Evolutionary conservation across 768 basidiomycete species (phyloP).

Genomic region (Russula abietina): DNA sequence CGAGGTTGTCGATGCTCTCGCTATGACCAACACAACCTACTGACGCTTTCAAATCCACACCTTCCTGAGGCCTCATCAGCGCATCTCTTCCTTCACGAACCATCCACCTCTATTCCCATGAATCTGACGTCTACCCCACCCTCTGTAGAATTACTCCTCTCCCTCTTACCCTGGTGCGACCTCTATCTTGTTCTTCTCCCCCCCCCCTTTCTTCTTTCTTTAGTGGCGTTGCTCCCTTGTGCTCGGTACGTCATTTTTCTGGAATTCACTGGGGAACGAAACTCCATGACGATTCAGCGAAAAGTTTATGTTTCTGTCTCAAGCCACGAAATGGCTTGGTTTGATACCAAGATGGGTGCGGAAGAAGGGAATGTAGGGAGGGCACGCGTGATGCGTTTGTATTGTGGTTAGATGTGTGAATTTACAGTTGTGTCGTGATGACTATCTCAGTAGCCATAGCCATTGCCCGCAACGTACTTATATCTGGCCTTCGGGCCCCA

Average conservation of each 20-base stretch:
- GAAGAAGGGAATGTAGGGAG: constrained; percentile 47
- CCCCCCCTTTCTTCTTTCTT: constrained; percentile 63
- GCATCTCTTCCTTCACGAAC: constrained; percentile 23
- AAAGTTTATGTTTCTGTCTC: constrained; percentile 65
- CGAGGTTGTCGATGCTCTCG: constrained; percentile 26
- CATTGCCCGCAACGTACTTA: no score
- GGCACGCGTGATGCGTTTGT: no score
- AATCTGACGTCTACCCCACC: constrained; percentile 28
- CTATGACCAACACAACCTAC: constrained; percentile 25
- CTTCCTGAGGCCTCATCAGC: constrained; percentile 22
- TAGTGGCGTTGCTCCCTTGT: constrained; percentile 69
- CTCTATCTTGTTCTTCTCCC: constrained; percentile 49
- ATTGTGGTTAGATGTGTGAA: no score
- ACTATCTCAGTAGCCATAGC: no score
- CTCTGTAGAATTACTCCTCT: constrained; percentile 58
- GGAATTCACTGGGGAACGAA: constrained; percentile 87
- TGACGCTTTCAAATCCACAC: constrained; percentile 24
- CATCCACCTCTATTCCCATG: constrained; percentile 27
- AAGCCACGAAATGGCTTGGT: constrained; percentile 80
- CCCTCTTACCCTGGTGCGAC: constrained; percentile 53
- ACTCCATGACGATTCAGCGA: constrained; percentile 59
- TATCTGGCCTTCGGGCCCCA: no score
- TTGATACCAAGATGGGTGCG: constrained; percentile 69
- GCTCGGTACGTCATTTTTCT: constrained; percentile 70
- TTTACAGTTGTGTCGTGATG: no score